Conservation (phyloP, 1,284 basidiomycete genomes). For the Neolentinus lepideus region DNA sequence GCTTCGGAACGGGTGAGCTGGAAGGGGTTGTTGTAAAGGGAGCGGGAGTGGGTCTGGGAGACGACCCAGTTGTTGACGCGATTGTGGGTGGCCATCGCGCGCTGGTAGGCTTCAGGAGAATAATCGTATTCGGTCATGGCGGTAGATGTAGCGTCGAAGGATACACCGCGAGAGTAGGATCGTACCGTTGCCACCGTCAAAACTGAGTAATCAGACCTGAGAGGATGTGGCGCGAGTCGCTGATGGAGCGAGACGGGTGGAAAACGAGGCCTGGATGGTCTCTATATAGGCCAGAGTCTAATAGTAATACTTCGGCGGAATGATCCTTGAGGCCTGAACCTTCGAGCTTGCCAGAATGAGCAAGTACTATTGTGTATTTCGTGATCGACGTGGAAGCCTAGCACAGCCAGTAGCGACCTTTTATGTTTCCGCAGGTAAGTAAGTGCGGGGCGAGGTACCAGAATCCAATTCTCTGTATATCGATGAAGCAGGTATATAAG, state of each 20-base stretch:
- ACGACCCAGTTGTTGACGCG: constrained; percentile 37
- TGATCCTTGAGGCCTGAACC: not conserved
- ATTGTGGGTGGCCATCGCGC: constrained; percentile 31
- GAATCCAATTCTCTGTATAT: not conserved
- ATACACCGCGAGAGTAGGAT: not conserved
- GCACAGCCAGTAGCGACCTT: not conserved
- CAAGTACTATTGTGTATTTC: not conserved
- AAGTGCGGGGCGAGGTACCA: not conserved
- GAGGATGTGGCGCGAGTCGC: not conserved
- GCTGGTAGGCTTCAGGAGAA: constrained; percentile 42
- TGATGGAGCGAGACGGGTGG: no score
- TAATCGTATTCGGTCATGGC: constrained; percentile 51
- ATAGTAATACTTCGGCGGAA: no score
- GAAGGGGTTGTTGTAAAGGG: constrained; percentile 22
- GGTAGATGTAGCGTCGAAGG: constrained; percentile 5
- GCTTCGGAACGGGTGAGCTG: constrained; percentile 4
- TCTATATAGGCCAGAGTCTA: not conserved
- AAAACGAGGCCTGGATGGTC: not conserved
- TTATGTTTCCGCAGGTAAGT: not conserved
- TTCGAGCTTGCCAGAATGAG: not conserved
- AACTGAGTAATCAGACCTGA: not conserved
- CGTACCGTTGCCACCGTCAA: not conserved
- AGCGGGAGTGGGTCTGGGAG: constrained; percentile 18
- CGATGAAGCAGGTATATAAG: not conserved
- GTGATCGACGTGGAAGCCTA: not conserved